Percentiles rank a stretch among this genome's conserved stretches.
These are phyloP conservation scores for Emericellopsis terricola DNA, from an alignment of 495 filamentous ascomycete genomes.

Conservation along the genomic window DNA sequence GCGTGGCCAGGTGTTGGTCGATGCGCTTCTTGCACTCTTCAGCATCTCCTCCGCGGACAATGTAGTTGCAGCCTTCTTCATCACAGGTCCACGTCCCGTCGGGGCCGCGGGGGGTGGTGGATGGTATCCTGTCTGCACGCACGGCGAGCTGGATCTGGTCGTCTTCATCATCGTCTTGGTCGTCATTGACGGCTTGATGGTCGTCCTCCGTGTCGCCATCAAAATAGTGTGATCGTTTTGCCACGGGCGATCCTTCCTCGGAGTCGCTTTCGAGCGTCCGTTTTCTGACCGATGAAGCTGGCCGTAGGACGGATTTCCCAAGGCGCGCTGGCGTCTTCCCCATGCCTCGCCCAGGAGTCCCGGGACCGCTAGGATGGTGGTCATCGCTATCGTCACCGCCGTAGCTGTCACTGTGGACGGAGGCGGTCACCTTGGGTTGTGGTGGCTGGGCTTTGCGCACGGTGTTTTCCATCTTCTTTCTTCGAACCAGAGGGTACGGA, in stretches of 20 bases:
- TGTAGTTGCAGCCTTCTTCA: constrained; percentile 45
- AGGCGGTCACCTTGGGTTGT: too few species aligned
- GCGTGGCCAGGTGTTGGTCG: constrained; percentile 41
- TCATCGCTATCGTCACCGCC: too few species aligned
- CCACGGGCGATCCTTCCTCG: not conserved
- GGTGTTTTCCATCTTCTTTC: not conserved
- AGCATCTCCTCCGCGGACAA: constrained; percentile 39
- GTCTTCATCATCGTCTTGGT: constrained; percentile 6
- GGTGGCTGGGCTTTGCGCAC: too few species aligned
- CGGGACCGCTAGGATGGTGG: too few species aligned
- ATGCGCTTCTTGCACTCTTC: constrained; percentile 40
- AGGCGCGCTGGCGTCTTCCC: constrained; percentile 17
- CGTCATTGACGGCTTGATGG: constrained; percentile 6
- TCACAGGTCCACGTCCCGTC: constrained; percentile 55
- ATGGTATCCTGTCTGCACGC: constrained; percentile 24
- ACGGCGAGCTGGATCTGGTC: constrained; percentile 18
- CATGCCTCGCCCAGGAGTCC: constrained; percentile 9
- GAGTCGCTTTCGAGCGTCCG: constrained; percentile 17
- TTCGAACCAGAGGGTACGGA: not conserved
- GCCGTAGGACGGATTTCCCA: constrained; percentile 2
- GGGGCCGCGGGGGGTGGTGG: constrained; percentile 27
- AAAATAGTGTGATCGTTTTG: not conserved
- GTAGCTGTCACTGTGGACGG: too few species aligned
- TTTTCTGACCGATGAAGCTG: not conserved
- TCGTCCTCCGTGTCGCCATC: not conserved